Evolutionary conservation across 2,329 filamentous ascomycete species (phyloP), one percentile per base, ranked within the genome.

Genomic region (Dryadomyces sulphureus): DNA sequence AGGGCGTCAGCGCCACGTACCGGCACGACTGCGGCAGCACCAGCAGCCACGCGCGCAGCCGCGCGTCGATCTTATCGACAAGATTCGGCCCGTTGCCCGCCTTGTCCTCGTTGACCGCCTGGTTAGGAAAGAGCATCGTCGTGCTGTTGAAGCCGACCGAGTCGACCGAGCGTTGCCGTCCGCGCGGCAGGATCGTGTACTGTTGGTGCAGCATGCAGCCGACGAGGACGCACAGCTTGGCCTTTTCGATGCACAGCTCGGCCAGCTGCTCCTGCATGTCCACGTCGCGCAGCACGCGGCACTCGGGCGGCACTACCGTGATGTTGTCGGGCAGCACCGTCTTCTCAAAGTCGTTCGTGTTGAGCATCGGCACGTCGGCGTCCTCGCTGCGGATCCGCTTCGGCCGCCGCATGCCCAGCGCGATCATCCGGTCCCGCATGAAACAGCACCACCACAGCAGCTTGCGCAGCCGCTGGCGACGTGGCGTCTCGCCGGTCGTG

Each of bases 371-470:
- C 25, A 95, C 88, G 58, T 95, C 86, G 59, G 86, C 94, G 60
- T 95, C 89, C 56, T 92, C 85, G 49, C 88, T 81, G 69, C 93
- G 93, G 62, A 95, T 93, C 45, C 89, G 75, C 35, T 88, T 94
- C 5, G 89, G 89, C 45, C 90, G 78, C 47, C 90, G 78, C 89
- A 95, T 95, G 47, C 90, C 90, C 12, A 96, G 68, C 2, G 90
- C 90, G 52, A 95, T 88, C 38, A 95, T 72, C 42, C 89, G 83
- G 62, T 96, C 90, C 46, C 89, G 81, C 78, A 94, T 94, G 58
- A 94, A 94, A 52, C 86, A 93, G 27, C 85, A 94, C 90, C 90
- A 96, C 90, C 90, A 96, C 54, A 95, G 92, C 45, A 89, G 75
- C 65, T 94, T 94, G 84, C 89, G 94, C 43, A 95, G 67, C 56